Percentiles rank a stretch among this genome's conserved stretches.
phyloP scores from a whole-genome alignment of 306 rosid species.

The Malus domestica region DNA sequence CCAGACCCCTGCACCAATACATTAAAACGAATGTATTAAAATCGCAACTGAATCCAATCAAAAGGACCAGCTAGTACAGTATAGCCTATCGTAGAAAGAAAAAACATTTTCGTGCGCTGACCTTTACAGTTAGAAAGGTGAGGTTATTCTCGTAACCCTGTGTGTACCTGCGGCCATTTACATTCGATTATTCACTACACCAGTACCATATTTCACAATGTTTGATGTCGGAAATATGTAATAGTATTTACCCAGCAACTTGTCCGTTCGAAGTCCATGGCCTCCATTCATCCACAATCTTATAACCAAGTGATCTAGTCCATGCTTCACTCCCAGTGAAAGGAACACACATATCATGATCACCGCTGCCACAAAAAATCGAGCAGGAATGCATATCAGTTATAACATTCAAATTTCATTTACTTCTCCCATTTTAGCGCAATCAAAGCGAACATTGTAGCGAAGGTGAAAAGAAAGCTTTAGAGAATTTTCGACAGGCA shows the following conservation, averaged over 20 bases:
- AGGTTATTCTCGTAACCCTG: slow-evolving; percentile 71
- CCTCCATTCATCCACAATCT: slow-evolving; percentile 76
- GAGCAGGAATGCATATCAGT: not conserved
- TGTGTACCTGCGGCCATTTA: slow-evolving; percentile 47
- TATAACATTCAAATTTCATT: not conserved
- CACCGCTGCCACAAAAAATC: slow-evolving; percentile 50
- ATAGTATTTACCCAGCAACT: slow-evolving; percentile 61
- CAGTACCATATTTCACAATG: not conserved
- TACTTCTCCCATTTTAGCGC: not conserved
- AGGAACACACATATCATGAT: slow-evolving; percentile 95
- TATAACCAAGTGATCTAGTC: slow-evolving; percentile 77
- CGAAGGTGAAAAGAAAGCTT: not conserved
- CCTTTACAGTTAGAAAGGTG: slow-evolving; percentile 77
- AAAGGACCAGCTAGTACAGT: not conserved
- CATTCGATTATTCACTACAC: not conserved
- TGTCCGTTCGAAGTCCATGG: slow-evolving; percentile 73
- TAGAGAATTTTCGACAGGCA: not conserved
- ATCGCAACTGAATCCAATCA: not conserved
- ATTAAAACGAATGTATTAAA: slow-evolving; percentile 8
- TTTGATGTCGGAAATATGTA: not conserved
- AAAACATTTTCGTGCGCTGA: slow-evolving; percentile 12
- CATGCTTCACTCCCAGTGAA: slow-evolving; percentile 80
- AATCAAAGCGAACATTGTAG: not conserved
- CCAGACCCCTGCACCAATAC: slow-evolving; percentile 73
- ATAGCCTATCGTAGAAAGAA: not conserved